These are phyloP conservation scores for Boletus sp. DNA, from an alignment of 1,284 basidiomycete genomes.

Conservation along the genomic window DNA sequence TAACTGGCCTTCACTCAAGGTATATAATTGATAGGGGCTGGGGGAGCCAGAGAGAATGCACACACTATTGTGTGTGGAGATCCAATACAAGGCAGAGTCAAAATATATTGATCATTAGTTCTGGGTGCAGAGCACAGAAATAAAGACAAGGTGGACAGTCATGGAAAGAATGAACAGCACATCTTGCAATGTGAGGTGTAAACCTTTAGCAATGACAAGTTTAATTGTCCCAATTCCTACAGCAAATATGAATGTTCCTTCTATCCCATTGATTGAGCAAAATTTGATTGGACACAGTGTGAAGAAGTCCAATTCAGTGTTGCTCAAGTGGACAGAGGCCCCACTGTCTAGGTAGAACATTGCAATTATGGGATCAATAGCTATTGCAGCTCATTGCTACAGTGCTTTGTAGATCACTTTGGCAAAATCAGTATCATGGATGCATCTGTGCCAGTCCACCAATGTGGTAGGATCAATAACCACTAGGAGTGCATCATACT, in stretches of 20 bases:
- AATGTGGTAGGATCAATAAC: too few species aligned
- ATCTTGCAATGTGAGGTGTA: background rate
- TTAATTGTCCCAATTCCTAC: background rate
- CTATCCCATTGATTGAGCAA: background rate
- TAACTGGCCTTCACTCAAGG: background rate
- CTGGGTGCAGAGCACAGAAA: background rate
- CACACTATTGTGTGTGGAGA: background rate
- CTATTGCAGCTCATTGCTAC: background rate
- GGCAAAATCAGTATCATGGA: background rate
- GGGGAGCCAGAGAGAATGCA: background rate
- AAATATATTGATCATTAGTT: background rate
- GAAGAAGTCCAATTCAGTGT: background rate
- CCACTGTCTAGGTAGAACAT: background rate
- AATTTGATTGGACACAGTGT: background rate
- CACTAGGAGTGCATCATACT: too few species aligned
- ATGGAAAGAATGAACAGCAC: background rate
- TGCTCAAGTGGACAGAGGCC: background rate
- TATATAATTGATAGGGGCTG: background rate
- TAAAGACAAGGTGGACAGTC: background rate
- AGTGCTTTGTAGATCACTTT: background rate
- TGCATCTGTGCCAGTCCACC: background rate
- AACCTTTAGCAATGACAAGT: background rate
- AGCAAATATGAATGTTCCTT: background rate
- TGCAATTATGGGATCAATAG: background rate
- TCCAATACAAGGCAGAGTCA: background rate